Conservation (phyloP, 2,329 filamentous ascomycete genomes). For the Calcarisporium arbuscula region DNA sequence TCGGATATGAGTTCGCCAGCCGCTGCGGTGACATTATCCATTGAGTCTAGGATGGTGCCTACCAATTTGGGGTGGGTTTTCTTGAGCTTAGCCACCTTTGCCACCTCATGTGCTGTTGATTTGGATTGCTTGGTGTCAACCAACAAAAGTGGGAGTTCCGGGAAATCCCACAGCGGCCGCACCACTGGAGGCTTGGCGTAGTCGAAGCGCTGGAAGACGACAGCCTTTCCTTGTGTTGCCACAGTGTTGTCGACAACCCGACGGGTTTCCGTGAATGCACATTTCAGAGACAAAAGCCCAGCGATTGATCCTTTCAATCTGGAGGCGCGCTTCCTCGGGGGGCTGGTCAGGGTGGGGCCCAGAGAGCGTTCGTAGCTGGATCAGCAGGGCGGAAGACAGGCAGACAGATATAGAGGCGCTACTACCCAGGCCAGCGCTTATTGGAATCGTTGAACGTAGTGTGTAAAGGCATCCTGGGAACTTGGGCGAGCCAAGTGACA, state of each 20-base stretch:
- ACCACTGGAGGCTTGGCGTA: slow-evolving; percentile 73
- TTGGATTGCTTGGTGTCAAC: slow-evolving; percentile 86
- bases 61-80: slow-evolving; percentile 69
- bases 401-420: slow-evolving; percentile 94
- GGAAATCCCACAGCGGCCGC: slow-evolving; percentile 75
- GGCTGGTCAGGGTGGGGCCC: slow-evolving; percentile 92
- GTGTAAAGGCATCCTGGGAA: slow-evolving; percentile 84
- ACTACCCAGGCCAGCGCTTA: slow-evolving; percentile 84
- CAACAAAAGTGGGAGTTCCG: slow-evolving; percentile 81
- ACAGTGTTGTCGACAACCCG: slow-evolving; percentile 97
- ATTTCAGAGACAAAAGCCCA: slow-evolving; percentile 98
- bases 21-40: slow-evolving; percentile 63
- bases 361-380: slow-evolving; percentile 82
- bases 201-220: slow-evolving; percentile 78
- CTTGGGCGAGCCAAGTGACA: slow-evolving; percentile 73
- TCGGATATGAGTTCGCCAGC: slow-evolving; percentile 49
- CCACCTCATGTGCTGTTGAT: slow-evolving; percentile 79
- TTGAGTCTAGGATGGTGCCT: slow-evolving; percentile 74
- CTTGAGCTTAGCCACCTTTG: slow-evolving; percentile 71
- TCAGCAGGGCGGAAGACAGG: slow-evolving; percentile 72
- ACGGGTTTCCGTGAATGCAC: slow-evolving; percentile 96
- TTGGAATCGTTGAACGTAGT: slow-evolving; percentile 86
- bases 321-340: slow-evolving; percentile 74
- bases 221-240: slow-evolving; percentile 85
- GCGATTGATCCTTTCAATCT: slow-evolving; percentile 91